Evolutionary conservation across 2,329 filamentous ascomycete genomes (phyloP), one percentile per base, ranked within the genome.

Genomic region (Colletotrichum trifolii): DNA sequence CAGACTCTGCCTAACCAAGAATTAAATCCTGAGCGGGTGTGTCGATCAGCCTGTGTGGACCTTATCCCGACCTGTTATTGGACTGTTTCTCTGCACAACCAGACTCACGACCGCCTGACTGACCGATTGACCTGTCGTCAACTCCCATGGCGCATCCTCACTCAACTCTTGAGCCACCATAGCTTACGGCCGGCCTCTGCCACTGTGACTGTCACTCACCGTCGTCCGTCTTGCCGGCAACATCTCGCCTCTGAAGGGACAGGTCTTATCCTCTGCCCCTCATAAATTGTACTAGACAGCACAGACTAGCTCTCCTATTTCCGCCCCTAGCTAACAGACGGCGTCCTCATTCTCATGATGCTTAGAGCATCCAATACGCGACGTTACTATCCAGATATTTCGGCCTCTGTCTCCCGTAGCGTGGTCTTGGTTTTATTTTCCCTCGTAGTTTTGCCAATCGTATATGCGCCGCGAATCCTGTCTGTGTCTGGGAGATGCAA

Each of bases 11-110:
- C 47, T 52, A 42, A 38, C 52, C 58, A 53, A 39, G 42, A 53
- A 34, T 47, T 34, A 25, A 25, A 36, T 64, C 55, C 56, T 60
- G 34, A 35, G 61, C 61, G 48, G 60, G 49, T 53, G 49, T 64
- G 60, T 35, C 40, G 58, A 65, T 65, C 58, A 39, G 52, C 47
- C 42, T 56, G 57, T 34, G 54, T 43, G 57, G 52, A 52, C 40
- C 58, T 56, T 62, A 65, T 61, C 34, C 46, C 15, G 52, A 62
- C 35, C 50, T 52, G 42, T 62, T 40, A 56, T 65, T 62, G 62
- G 56, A 34, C 40, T 12, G 45, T 33, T 17, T 15, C 35, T 36
- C 45, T 17, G 45, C 59, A 36, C 36, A 17, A 34, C 17, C 8
- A 34, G 12, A 45, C 33, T 12, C 34, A 35, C 17, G 13, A 35